Conservation (phyloP, 106 monocot species). For the Iris macrosiphon region DNA sequence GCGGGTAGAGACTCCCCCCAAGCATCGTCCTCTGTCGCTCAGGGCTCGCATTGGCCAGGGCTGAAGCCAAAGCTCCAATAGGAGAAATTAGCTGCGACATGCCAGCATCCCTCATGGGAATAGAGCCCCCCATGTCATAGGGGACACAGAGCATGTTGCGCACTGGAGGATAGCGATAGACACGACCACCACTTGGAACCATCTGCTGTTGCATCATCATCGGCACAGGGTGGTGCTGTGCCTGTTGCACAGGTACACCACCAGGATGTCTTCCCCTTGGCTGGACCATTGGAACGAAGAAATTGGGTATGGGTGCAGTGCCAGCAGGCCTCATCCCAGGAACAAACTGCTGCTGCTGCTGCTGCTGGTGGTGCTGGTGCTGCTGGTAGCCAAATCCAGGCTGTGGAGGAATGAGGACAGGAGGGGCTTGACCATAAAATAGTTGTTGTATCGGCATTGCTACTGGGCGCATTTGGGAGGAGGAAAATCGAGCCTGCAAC, state of each 20-base stretch:
- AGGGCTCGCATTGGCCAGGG: slow-evolving; percentile 51
- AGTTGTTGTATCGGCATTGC: slow-evolving; percentile 43
- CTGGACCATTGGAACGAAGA: slow-evolving; percentile 59
- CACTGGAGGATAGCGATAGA: slow-evolving; percentile 36
- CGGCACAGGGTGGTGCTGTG: too few species aligned
- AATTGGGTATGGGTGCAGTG: slow-evolving; percentile 57
- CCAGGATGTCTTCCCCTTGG: slow-evolving; percentile 61
- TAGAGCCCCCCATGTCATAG: slow-evolving; percentile 25
- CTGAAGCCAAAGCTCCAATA: slow-evolving; percentile 29
- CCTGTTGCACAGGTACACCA: too few species aligned
- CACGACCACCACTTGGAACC: slow-evolving; percentile 41
- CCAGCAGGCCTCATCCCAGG: slow-evolving; percentile 77
- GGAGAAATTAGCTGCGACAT: slow-evolving; percentile 38
- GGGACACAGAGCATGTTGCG: slow-evolving; percentile 31
- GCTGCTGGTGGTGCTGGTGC: too few species aligned
- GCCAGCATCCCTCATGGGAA: slow-evolving; percentile 19
- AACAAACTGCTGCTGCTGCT: slow-evolving; percentile 53
- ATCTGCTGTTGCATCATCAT: too few species aligned
- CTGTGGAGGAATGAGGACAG: slow-evolving; percentile 19
- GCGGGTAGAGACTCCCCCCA: slow-evolving; percentile 56
- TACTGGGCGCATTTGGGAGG: slow-evolving; percentile 50
- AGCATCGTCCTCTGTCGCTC: slow-evolving; percentile 59
- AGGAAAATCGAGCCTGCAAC: slow-evolving; percentile 20
- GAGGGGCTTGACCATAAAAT: slow-evolving; percentile 79
- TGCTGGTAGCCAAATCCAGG: slow-evolving; percentile 65